Percentiles rank a stretch among this genome's conserved stretches.
These are phyloP conservation scores for Hysterangium stoloniferum DNA, from an alignment of 768 basidiomycete species.

Conservation along the genomic window DNA sequence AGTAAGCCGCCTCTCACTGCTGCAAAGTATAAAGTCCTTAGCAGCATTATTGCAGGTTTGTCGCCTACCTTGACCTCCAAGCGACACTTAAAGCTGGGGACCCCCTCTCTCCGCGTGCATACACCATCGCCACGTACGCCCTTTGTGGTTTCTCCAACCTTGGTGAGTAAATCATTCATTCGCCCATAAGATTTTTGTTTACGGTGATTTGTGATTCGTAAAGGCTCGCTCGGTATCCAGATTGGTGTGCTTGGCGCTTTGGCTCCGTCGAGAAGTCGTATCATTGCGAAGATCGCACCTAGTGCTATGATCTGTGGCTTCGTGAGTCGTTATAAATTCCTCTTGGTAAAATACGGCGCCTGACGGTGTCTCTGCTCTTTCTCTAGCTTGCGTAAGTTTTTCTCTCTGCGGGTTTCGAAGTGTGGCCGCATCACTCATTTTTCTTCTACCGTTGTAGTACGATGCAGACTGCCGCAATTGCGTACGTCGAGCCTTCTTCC, in stretches of 20 bases:
- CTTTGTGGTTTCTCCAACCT: conserved; percentile 91
- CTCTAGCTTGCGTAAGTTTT: background rate
- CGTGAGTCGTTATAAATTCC: conserved; percentile 30
- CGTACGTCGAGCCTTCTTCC: conserved; percentile 30
- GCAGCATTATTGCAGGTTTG: background rate
- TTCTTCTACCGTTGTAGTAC: conserved; percentile 23
- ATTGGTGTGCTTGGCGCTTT: conserved; percentile 67
- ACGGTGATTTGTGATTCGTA: background rate
- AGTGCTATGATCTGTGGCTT: conserved; percentile 71
- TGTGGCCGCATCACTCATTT: background rate
- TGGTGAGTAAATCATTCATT: background rate
- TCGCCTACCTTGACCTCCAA: conserved; percentile 39
- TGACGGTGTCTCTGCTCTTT: background rate
- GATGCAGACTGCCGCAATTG: conserved; percentile 51
- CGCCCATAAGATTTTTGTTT: background rate
- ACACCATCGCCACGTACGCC: conserved; percentile 77
- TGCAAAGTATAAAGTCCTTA: background rate
- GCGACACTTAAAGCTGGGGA: conserved; percentile 34
- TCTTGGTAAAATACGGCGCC: background rate
- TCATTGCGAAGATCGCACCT: conserved; percentile 60
- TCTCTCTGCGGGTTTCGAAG: conserved; percentile 13
- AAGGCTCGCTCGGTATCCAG: conserved; percentile 77
- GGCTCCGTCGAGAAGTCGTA: conserved; percentile 58
- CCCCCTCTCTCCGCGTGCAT: conserved; percentile 65
- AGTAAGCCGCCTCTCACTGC: conserved; percentile 46